Evolutionary conservation across 495 filamentous ascomycete genomes (phyloP), one percentile per base, ranked within the genome.

Genomic region (Echria macrotheca): DNA sequence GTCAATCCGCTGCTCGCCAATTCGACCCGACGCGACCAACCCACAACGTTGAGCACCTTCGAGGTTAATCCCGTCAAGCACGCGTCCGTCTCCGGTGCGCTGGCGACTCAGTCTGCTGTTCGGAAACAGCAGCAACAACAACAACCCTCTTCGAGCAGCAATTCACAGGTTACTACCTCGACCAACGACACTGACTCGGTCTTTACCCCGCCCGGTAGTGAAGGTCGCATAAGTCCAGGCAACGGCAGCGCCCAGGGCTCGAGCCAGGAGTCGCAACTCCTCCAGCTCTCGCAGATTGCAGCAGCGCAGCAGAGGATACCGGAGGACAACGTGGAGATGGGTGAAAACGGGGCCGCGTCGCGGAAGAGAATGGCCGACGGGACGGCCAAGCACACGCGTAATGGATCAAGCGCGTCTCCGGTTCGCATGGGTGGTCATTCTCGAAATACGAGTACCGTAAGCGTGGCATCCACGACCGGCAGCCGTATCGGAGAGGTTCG

Each of bases 401-500:
- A 64, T 42, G 61, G 68, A 57, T 63, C 61, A 28, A 64, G 63
- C 50, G 54, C 57, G 45, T 68, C 71, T 42, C 62, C 70, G 33
- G 53, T 68, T 8, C 64, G 67, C 21, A 54, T 52, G 32, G 64
- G 42, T 25, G 65, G 76, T 40, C 86, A 89, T 55, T 86, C 85
- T 12, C 77, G 82, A 62, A 89, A 78, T 55, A 80, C 78, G 38
- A 87, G 85, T 60, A 72, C 76, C 28, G 66, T 80, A 28, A 76
- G 73, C 59, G 44, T 72, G 39, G 76, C 80, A 18, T 78, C 75
- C 23, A 72, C 66, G 4, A 67, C 76, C 42, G 73, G 75, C 31
- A 85, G 75, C 55, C 82, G 78, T 57, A 85, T 90, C 59, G 82
- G 82, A 61, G 86, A 90, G 77, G 87, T 89, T 78, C 59, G 66